A percentile compares a stretch with the other conserved stretches of the same genome.
Evolutionary conservation across 768 basidiomycete species (phyloP).

Genomic region (Crepidotus variabilis): DNA sequence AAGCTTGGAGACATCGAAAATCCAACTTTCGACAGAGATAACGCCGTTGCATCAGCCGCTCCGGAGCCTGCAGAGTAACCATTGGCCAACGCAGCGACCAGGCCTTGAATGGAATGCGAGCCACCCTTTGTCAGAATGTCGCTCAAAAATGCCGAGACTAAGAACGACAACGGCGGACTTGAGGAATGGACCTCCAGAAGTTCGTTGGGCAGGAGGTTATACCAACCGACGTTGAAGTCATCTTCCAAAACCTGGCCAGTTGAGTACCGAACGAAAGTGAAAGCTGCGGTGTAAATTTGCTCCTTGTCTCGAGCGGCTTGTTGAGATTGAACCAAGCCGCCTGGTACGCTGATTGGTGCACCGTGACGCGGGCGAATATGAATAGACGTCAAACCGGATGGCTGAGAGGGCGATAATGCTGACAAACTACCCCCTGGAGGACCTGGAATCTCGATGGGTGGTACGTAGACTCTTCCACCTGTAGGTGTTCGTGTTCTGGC

Average conservation of each 20-base stretch:
- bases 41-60: neutral
- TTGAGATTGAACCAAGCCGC: neutral
- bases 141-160: constrained; percentile 6
- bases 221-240: constrained; percentile 52
- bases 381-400: neutral
- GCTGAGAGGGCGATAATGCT: neutral
- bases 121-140: constrained; percentile 9
- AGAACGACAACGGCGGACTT: constrained; percentile 11
- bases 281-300: constrained; percentile 14
- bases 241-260: constrained; percentile 72
- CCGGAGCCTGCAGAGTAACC: neutral
- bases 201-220: constrained; percentile 57
- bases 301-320: neutral
- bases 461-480: constrained; percentile 6
- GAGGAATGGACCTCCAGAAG: constrained; percentile 64
- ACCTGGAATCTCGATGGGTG: neutral
- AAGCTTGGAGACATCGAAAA: neutral
- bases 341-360: neutral
- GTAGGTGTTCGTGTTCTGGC: constrained; percentile 7
- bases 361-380: neutral
- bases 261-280: constrained; percentile 59
- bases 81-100: neutral
- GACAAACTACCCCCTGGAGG: neutral
- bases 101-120: neutral
- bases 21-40: neutral